phyloP scores from a whole-genome alignment of 2,329 filamentous ascomycete species.

The Celoporthe dispersa region DNA sequence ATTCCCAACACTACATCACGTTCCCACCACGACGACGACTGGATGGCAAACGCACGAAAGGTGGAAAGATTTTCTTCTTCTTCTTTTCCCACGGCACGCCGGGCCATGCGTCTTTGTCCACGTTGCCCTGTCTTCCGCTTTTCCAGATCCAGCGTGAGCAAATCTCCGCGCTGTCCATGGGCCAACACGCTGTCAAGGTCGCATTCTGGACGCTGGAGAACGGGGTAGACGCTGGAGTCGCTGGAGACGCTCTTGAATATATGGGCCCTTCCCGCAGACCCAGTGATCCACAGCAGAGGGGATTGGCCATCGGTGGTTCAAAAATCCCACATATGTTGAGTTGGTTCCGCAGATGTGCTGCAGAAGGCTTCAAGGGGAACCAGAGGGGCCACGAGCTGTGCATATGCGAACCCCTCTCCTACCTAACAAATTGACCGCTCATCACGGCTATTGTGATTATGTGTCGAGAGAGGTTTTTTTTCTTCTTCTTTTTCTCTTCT shows the following conservation, averaged over 20 bases:
- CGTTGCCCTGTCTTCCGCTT: constrained; percentile 12
- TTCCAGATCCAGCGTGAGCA: not conserved
- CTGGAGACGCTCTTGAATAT: not conserved
- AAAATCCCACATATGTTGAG: constrained; percentile 14
- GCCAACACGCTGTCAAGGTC: constrained; percentile 4
- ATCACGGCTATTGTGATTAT: constrained; percentile 13
- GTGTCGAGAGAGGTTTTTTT: not conserved
- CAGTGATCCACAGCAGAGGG: constrained; percentile 3
- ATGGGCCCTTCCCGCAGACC: constrained; percentile 7
- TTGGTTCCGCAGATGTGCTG: constrained; percentile 16
- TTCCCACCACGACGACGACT: not conserved
- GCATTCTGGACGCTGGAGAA: not conserved
- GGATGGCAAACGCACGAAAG: constrained; percentile 7
- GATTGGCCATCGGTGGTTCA: constrained; percentile 9
- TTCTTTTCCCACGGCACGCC: not conserved
- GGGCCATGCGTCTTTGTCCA: not conserved
- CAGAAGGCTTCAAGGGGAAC: not conserved
- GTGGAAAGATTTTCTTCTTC: not conserved
- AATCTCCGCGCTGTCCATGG: not conserved
- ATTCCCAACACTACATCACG: not conserved
- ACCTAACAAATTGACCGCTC: constrained; percentile 7
- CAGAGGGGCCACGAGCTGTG: constrained; percentile 9
- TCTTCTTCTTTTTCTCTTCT: not conserved
- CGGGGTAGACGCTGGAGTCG: not conserved
- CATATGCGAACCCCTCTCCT: not conserved